Conservation (phyloP, 2,329 filamentous ascomycete species). For the Calonectria hawksworthii region DNA sequence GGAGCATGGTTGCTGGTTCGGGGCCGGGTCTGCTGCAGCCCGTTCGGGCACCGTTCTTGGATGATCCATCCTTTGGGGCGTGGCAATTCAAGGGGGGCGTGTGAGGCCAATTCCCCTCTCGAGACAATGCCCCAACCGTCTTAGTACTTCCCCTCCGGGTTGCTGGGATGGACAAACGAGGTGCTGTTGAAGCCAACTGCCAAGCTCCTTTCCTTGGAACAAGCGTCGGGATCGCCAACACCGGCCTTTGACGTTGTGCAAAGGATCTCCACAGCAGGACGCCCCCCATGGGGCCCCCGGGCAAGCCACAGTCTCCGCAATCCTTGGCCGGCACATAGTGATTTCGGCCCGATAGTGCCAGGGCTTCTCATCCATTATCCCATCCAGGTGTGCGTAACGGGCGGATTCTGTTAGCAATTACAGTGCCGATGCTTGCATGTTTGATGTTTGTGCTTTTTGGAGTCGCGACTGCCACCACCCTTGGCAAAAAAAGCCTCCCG, state of each 20-base stretch:
- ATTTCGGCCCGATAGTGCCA: slow-evolving; percentile 34
- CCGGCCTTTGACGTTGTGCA: slow-evolving; percentile 13
- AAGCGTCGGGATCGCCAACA: neutral
- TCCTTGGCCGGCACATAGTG: slow-evolving; percentile 34
- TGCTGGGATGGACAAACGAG: slow-evolving; percentile 2
- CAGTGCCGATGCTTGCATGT: slow-evolving; percentile 1
- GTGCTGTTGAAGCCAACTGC: neutral
- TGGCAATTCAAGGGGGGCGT: neutral
- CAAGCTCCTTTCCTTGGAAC: slow-evolving; percentile 13
- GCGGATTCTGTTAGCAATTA: neutral
- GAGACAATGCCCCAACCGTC: slow-evolving; percentile 4
- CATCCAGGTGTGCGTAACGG: neutral
- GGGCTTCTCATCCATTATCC: slow-evolving; percentile 26
- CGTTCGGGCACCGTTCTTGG: neutral
- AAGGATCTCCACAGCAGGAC: slow-evolving; percentile 17
- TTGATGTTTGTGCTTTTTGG: neutral
- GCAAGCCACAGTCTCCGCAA: slow-evolving; percentile 27
- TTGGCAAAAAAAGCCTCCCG: slow-evolving; percentile 1
- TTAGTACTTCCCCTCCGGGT: neutral
- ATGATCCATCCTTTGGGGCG: neutral
- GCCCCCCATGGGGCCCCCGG: neutral
- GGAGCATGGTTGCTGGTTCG: neutral
- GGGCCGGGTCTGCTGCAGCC: slow-evolving; percentile 3
- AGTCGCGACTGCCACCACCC: neutral
- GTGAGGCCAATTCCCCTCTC: neutral